Base-by-base conservation (phyloP, 176 grass and related monocot species). In the Triticum timopheevii region DNA sequence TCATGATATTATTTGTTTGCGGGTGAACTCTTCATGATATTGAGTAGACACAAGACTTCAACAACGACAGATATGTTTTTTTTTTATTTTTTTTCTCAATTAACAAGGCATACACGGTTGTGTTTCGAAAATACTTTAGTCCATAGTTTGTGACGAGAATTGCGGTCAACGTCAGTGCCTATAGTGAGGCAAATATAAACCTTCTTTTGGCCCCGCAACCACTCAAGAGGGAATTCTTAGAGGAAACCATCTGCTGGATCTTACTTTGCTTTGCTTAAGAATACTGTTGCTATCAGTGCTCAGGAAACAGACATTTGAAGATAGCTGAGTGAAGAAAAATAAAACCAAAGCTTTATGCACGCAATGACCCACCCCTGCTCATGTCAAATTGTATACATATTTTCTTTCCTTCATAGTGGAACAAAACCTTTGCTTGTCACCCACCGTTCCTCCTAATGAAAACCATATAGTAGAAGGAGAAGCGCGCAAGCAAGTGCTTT, bases 191-290 rank as follows among this genome's bases (percentile, higher is more conserved):
- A 71, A 80, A 86, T 49, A 77, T 69, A 81, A 72, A 77, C 76
- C 75, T 61, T 74, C 45, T 90, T 84, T 80, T 87, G 22, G 67
- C 75, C 66, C 56, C 83, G 75, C 68, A 87, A 74, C 67, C 81
- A 90, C 69, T 87, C 27, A 49, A 13, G 42, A 8, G 15, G 72
- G 40, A 75, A 45, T 91, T 91, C 81, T 87, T 90, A 67, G 25
- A 67, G 33, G 44, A 79, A 67, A 90, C 59, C 74, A 7, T 69
- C 24, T 68, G 66, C 10, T 67, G 7, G 73, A 49, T 76, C 66
- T 76, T 42, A 39, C 80, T 87, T 84, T 87, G 61, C 25, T 22
- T 90, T 84, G 85, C 80, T 87, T 87, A 79, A 87, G 58, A 69
- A 68, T 84, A 80, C 33, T 83, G 74, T 19, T 80, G 24, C 44